Conservation (phyloP, 345 rosid species). For the Zanthoxylum bungeanum region DNA sequence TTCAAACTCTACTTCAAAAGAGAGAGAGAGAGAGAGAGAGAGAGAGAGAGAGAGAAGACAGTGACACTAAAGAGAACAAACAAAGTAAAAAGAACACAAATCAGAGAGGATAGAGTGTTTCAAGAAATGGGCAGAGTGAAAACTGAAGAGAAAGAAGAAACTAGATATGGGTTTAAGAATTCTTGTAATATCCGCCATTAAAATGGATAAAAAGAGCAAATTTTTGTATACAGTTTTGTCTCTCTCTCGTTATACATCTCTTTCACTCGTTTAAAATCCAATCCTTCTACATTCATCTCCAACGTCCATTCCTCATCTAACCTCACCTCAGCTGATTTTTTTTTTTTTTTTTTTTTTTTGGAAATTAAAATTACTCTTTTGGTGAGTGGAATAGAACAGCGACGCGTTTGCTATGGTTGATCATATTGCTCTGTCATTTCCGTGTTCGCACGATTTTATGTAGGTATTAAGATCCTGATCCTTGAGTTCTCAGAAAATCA, state of each 20-base stretch:
- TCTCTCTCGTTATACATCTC: neutral
- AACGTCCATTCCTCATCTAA: conserved; percentile 29
- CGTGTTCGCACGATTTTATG: no score
- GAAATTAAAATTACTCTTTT: neutral
- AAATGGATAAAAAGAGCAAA: neutral
- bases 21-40: neutral
- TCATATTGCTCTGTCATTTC: neutral
- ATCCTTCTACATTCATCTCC: conserved; percentile 10
- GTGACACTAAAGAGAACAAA: conserved; percentile 1
- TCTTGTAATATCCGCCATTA: conserved; percentile 29
- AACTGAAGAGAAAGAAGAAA: neutral
- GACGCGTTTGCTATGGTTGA: neutral
- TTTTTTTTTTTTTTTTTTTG: neutral
- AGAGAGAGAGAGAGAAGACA: neutral
- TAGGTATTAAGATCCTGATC: no score
- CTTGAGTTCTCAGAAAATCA: no score
- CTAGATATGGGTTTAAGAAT: neutral
- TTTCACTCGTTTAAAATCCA: neutral
- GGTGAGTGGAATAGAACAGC: neutral
- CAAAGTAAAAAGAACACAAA: neutral
- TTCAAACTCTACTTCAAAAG: neutral
- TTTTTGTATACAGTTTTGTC: neutral
- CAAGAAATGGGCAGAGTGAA: neutral
- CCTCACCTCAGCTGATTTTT: neutral
- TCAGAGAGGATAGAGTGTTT: neutral